Evolutionary conservation across 108 stramenopile genomes (phyloP).

Genomic region (Skeletonema grethae): DNA sequence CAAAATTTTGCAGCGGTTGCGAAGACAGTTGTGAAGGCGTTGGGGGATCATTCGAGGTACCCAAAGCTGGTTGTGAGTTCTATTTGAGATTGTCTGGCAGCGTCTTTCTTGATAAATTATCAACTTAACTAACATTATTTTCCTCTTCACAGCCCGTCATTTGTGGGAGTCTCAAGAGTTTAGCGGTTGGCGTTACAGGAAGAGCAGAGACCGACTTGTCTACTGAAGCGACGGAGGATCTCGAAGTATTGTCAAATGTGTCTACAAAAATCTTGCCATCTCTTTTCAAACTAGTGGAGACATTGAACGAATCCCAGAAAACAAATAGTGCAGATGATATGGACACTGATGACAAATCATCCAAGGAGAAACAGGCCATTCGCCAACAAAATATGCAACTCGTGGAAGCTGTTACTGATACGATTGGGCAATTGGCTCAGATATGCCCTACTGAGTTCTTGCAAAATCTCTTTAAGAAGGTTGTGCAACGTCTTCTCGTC

Average conservation of each 20-base stretch:
- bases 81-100: not conserved
- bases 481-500: slow-evolving; percentile 69
- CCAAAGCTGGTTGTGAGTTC: slow-evolving; percentile 75
- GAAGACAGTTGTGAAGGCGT: slow-evolving; percentile 63
- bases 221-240: slow-evolving; percentile 38
- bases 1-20: slow-evolving; percentile 55
- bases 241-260: slow-evolving; percentile 37
- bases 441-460: slow-evolving; percentile 62
- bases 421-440: slow-evolving; percentile 66
- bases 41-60: slow-evolving; percentile 75
- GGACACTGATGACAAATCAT: slow-evolving; percentile 26
- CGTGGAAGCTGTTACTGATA: slow-evolving; percentile 59
- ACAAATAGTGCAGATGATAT: slow-evolving; percentile 25
- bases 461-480: slow-evolving; percentile 75
- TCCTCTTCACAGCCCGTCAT: slow-evolving; percentile 51
- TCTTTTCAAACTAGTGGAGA: slow-evolving; percentile 70
- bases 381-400: slow-evolving; percentile 37
- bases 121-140: not conserved
- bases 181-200: slow-evolving; percentile 51
- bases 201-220: slow-evolving; percentile 19
- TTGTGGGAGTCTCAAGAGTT: slow-evolving; percentile 51
- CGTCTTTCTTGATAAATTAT: slow-evolving; percentile 7
- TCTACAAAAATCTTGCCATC: slow-evolving; percentile 68
- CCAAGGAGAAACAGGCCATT: slow-evolving; percentile 29
- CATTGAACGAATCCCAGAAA: slow-evolving; percentile 39